Percentiles rank a stretch among this genome's conserved stretches.
These are phyloP conservation scores for Debaryomyces prosopidis DNA, from an alignment of 805 yeast genomes.

Conservation along the genomic window DNA sequence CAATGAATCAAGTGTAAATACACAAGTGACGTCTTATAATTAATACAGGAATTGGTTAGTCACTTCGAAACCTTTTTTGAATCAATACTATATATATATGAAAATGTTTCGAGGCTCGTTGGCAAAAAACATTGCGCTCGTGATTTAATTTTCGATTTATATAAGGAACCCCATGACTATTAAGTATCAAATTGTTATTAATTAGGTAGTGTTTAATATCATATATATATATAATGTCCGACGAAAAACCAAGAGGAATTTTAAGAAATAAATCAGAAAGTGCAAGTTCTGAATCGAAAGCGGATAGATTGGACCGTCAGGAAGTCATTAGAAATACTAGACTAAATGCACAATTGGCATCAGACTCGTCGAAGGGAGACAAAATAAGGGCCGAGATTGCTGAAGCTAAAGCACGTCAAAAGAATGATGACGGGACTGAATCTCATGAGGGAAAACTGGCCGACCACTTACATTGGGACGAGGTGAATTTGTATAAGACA, in stretches of 20 bases:
- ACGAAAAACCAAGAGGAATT: constrained; percentile 42
- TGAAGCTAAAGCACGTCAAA: constrained; percentile 28
- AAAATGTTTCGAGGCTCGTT: not conserved
- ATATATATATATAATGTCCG: constrained; percentile 5
- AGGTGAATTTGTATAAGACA: constrained; percentile 66
- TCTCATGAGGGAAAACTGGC: constrained; percentile 2
- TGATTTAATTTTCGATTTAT: not conserved
- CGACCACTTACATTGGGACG: constrained; percentile 78
- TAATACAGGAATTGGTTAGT: too few species aligned
- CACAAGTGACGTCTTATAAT: too few species aligned
- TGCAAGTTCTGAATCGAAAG: constrained; percentile 19
- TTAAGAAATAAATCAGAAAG: constrained; percentile 49
- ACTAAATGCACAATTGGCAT: constrained; percentile 60
- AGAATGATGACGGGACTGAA: constrained; percentile 1
- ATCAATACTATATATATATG: not conserved
- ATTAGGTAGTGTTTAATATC: not conserved
- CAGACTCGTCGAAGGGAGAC: constrained; percentile 44
- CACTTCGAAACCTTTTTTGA: too few species aligned
- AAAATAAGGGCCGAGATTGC: constrained; percentile 47
- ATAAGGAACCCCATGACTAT: not conserved
- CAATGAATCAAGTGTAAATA: not conserved
- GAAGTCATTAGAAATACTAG: constrained; percentile 80
- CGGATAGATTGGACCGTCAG: constrained; percentile 51
- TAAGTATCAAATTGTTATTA: not conserved
- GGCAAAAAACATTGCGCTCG: not conserved